Evolutionary conservation across 495 filamentous ascomycete species (phyloP).

Genomic region (Penicillium longicatenatum): DNA sequence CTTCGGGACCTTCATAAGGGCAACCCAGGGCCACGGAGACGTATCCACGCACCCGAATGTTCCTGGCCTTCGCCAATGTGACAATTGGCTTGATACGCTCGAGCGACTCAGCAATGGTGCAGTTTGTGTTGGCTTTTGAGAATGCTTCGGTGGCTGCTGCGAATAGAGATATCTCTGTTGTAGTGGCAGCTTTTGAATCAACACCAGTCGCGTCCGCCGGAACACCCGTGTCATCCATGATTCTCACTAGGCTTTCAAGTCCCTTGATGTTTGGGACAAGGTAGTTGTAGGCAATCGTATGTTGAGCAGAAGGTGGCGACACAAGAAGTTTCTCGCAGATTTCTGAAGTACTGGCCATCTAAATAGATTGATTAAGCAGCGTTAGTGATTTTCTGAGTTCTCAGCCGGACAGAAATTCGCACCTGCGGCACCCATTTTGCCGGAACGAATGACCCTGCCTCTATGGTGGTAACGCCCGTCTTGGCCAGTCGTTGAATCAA

Average conservation of each 20-base stretch:
- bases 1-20: conserved; percentile 88
- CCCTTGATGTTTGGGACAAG: conserved; percentile 89
- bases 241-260: conserved; percentile 57
- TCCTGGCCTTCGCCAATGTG: conserved; percentile 64
- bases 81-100: conserved; percentile 76
- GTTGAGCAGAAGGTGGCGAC: conserved; percentile 56
- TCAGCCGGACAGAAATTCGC: conserved; percentile 11
- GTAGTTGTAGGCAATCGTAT: conserved; percentile 85
- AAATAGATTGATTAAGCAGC: background rate
- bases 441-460: conserved; percentile 92
- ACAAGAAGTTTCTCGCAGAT: conserved; percentile 75
- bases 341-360: conserved; percentile 92
- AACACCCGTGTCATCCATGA: conserved; percentile 44
- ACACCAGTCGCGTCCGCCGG: conserved; percentile 42
- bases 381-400: background rate
- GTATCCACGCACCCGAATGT: conserved; percentile 84
- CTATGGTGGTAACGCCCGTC: conserved; percentile 84
- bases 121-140: conserved; percentile 89
- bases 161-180: conserved; percentile 85
- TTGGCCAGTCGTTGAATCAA: conserved; percentile 77
- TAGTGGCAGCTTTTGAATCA: conserved; percentile 33
- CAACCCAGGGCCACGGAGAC: conserved; percentile 94
- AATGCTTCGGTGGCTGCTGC: conserved; percentile 91
- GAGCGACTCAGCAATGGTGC: conserved; percentile 79
- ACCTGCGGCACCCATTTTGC: conserved; percentile 99